Evolutionary conservation across 2,329 filamentous ascomycete genomes (phyloP).

Genomic region (Alternaria sp.): DNA sequence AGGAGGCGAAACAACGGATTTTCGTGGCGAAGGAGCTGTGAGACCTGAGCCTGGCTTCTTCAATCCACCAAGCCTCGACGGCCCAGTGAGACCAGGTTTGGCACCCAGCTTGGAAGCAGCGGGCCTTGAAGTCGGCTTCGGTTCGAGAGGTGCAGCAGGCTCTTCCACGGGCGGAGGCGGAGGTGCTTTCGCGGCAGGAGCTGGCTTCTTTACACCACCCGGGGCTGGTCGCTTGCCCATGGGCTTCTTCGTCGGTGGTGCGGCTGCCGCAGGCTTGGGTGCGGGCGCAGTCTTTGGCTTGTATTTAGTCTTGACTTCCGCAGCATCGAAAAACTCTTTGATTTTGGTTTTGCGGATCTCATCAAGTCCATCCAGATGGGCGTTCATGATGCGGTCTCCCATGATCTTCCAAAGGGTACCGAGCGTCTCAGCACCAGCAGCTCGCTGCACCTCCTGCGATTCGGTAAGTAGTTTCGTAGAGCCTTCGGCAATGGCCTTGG

Average conservation of each 20-base stretch:
- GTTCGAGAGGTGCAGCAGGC: constrained; percentile 63
- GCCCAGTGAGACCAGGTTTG: constrained; percentile 50
- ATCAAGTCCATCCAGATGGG: constrained; percentile 88
- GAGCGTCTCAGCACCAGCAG: constrained; percentile 88
- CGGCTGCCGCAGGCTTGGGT: constrained; percentile 61
- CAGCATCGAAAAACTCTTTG: constrained; percentile 86
- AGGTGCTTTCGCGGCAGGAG: constrained; percentile 50
- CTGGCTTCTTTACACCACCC: constrained; percentile 62
- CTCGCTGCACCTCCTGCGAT: constrained; percentile 82
- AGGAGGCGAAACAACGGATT: constrained; percentile 58
- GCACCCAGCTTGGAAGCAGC: constrained; percentile 50
- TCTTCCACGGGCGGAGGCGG: constrained; percentile 53
- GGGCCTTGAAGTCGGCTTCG: constrained; percentile 66
- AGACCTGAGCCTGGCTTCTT: constrained; percentile 53
- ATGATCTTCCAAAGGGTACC: constrained; percentile 99
- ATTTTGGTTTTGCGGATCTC: constrained; percentile 96
- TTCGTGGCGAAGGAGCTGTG: constrained; percentile 49
- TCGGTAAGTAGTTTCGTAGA: constrained; percentile 91
- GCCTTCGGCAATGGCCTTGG: constrained; percentile 83
- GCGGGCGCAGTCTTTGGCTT: constrained; percentile 83
- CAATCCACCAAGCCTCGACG: constrained; percentile 51
- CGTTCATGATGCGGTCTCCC: constrained; percentile 93
- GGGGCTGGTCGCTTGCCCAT: constrained; percentile 61
- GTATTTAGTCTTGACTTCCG: constrained; percentile 87
- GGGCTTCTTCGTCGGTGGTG: constrained; percentile 52